Conservation (phyloP, 2,329 filamentous ascomycete species). For the Alternaria sp. region DNA sequence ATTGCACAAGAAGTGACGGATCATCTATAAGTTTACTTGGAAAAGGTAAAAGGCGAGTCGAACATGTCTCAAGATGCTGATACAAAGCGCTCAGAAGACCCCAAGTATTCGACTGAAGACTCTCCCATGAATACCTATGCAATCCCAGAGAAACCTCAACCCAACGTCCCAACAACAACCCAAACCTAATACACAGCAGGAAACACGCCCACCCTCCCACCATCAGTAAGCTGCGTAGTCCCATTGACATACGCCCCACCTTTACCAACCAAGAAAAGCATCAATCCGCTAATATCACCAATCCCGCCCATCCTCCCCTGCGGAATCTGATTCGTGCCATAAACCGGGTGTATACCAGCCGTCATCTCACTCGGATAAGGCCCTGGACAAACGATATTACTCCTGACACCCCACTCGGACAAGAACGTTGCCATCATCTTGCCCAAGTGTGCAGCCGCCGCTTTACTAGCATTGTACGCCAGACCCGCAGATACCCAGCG, state of each 20-base stretch:
- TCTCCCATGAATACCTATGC: too few species aligned
- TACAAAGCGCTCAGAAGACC: too few species aligned
- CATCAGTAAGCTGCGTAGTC: conserved; percentile 58
- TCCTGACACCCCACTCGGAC: conserved; percentile 56
- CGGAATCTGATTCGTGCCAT: conserved; percentile 47
- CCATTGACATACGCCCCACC: conserved; percentile 65
- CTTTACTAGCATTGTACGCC: conserved; percentile 57
- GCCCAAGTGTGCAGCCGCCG: conserved; percentile 55
- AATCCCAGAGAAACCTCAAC: too few species aligned
- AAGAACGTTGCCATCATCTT: conserved; percentile 56
- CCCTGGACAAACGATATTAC: conserved; percentile 58
- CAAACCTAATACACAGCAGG: conserved; percentile 43
- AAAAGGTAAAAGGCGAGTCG: too few species aligned
- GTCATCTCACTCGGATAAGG: conserved; percentile 58
- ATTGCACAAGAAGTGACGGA: too few species aligned
- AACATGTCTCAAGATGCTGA: too few species aligned
- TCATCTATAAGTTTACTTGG: too few species aligned
- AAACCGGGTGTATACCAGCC: conserved; percentile 35
- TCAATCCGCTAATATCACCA: conserved; percentile 60
- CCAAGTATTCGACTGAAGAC: too few species aligned
- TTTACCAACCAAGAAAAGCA: conserved; percentile 61
- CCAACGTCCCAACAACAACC: neutral
- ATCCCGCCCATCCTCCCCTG: conserved; percentile 51
- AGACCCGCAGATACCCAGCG: conserved; percentile 48
- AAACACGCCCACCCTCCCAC: conserved; percentile 50